Evolutionary conservation across 352 stramenopile species (phyloP), one percentile per base, ranked within the genome.

Genomic region (Phytophthora sojae): DNA sequence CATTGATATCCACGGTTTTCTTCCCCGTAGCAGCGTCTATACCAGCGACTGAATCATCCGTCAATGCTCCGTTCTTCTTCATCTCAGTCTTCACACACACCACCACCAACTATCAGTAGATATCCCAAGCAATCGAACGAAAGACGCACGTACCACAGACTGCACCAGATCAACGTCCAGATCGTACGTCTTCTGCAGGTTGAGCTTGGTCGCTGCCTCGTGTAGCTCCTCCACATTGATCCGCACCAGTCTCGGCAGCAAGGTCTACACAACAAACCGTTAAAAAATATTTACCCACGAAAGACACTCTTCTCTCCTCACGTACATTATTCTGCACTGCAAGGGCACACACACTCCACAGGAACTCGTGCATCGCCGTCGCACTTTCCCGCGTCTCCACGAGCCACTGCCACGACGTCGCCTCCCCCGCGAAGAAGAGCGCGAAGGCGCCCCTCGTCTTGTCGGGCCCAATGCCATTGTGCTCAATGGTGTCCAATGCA

Each of bases 311-410:
- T n/a, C 45, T 21, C 56, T 14, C 21, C n/a, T n/a, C 32, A 49
- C 61, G 21, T 55, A 86, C 82, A 69, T 83, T 80, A 60, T 90
- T 83, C 55, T 91, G 80, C 17, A 89, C 62, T 9, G 63, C 63
- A 6, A 92, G 67, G 21, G 84, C 84, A 29, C 81, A 89, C n/a
- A 94, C 25, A 23, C 73, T 89, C 86, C 86, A 94, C 0, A 92
- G 71, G 55, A 94, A 94, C 65, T 94, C 86, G 30, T 88, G 75
- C 84, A 94, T 90, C 32, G 84, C 82, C 17, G 67, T 80, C 23
- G 71, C 64, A 42, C 59, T 73, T 57, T 90, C 83, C 11, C 35
- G 75, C 3, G 86, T 73, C n/a, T 89, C 83, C 35, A 92, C 73
- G 17, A 92, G 66, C 85, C 85, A 88, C 37, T 88, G 84, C 76